Base-by-base conservation (phyloP, 352 stramenopile species). In the Aphanomyces astaci region DNA sequence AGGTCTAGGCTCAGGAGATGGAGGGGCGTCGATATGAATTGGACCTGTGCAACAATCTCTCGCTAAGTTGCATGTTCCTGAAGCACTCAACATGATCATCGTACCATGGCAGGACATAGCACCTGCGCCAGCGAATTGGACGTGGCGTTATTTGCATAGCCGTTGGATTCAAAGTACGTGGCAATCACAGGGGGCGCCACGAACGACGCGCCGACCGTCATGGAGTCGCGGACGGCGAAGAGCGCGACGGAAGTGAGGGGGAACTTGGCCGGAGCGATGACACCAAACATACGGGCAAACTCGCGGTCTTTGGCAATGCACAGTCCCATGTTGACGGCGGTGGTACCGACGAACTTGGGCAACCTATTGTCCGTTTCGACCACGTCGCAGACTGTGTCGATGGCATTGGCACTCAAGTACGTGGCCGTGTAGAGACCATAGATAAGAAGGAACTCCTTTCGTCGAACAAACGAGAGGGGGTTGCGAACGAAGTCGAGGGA, bases 261-360 rank as follows among this genome's bases (percentile, higher is more conserved):
- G 54, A 97, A 93, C 36, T 87, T 74, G 0, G 75, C 73, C 13
- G 88, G 86, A 9, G 76, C 79, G 53, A 89, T 88, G 49, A 92
- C 84, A 25, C 90, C 90, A 69, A 97, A 97, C 90, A 96, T 96
- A 36, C 81, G 80, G 40, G 90, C 87, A 67, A 96, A 97, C n/a
- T 86, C 87, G 64, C 84, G 87, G 65, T 96, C 90, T 71, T 97
- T 97, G 68, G 86, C 84, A 57, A 97, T 94, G 65, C 86, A 94
- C 49, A 94, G 77, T 63, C 83, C 86, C 84, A 97, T 95, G 75
- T 97, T 97, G 64, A 96, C 90, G 4, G 84, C 77, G 3, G 89
- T 96, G 24, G 87, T 95, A 69, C 77, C 77, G 33, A 95, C 51
- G 69, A 97, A 96, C 77, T 96, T 95, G 67, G 90, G 89, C 78